Evolutionary conservation across 2,329 filamentous ascomycete genomes (phyloP).

Genomic region (Ophiosphaerella korrae): DNA sequence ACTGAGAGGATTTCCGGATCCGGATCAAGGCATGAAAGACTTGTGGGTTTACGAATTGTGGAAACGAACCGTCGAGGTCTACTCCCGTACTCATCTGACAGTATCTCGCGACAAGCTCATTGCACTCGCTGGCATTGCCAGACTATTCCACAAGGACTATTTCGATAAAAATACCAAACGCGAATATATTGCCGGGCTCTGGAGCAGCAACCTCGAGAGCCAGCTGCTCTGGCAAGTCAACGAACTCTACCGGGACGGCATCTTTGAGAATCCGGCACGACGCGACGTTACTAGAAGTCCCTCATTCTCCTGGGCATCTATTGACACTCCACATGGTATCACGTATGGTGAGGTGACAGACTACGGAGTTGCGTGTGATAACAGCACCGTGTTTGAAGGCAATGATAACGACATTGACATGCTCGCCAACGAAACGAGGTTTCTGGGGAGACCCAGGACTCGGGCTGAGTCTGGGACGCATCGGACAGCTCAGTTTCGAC

Average conservation of each 20-base stretch:
- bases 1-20: constrained; percentile 1
- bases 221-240: constrained; percentile 25
- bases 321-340: constrained; percentile 20
- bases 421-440: no score
- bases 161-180: neutral
- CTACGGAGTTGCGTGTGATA: neutral
- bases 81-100: constrained; percentile 15
- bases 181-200: constrained; percentile 24
- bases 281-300: constrained; percentile 11
- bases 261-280: constrained; percentile 2
- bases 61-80: constrained; percentile 22
- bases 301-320: constrained; percentile 27
- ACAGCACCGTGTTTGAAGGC: neutral
- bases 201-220: constrained; percentile 16
- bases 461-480: no score
- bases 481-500: no score
- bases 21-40: constrained; percentile 4
- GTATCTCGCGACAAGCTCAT: constrained; percentile 17
- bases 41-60: constrained; percentile 15
- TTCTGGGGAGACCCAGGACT: no score
- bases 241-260: neutral
- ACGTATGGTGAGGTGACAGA: constrained; percentile 17
- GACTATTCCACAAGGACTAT: constrained; percentile 2
- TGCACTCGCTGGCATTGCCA: constrained; percentile 22
- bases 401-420: neutral